Conservation (phyloP, 306 rosid species). For the Inga leiocalycina region DNA sequence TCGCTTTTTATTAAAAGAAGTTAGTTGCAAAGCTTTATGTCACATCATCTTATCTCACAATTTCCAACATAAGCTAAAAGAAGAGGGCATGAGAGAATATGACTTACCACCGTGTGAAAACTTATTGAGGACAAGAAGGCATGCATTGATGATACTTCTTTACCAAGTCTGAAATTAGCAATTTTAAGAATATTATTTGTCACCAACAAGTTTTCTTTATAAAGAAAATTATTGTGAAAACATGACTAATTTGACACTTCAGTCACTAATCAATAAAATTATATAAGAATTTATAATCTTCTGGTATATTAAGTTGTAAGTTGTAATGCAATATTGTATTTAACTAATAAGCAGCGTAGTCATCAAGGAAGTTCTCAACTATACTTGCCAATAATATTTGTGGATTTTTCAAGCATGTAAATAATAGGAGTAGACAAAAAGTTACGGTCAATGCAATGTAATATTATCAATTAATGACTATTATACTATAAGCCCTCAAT, state of each 20-base stretch:
- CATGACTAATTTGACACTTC: constrained; percentile 18
- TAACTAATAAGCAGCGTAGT: not conserved
- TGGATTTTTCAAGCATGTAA: no score
- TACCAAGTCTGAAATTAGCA: constrained; percentile 87
- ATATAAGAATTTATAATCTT: not conserved
- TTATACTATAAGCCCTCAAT: no score
- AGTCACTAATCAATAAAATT: not conserved
- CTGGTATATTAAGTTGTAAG: no score
- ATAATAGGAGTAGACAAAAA: no score
- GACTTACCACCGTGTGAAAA: constrained; percentile 88
- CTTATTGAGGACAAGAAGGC: constrained; percentile 93
- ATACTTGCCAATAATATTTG: no score
- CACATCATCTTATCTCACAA: no score
- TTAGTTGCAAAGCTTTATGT: no score
- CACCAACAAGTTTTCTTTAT: constrained; percentile 78
- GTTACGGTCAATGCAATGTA: no score
- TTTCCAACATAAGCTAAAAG: no score
- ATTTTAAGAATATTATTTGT: constrained; percentile 70
- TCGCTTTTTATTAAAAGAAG: no score
- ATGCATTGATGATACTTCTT: constrained; percentile 77
- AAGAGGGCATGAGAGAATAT: constrained; percentile 20
- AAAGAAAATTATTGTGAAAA: constrained; percentile 28
- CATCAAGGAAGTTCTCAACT: no score
- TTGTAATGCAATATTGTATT: not conserved
- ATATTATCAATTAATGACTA: no score